Evolutionary conservation across 345 rosid species (phyloP), one percentile per base, ranked within the genome.

Genomic region (Dovyalis caffra): DNA sequence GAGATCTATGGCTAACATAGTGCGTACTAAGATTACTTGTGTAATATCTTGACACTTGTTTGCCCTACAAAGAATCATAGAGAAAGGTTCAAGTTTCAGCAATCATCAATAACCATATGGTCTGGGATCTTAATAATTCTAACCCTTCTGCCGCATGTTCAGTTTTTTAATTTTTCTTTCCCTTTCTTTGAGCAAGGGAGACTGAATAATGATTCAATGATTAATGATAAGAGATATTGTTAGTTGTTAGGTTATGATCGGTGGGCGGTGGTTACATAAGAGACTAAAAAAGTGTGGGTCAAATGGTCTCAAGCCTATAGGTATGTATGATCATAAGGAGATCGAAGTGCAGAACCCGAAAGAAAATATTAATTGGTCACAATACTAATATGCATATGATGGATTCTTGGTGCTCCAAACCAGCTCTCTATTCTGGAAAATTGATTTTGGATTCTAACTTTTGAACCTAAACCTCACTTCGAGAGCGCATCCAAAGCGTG

Each of bases 121-220:
- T 56, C 64, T 34, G 40, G n/a, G 73, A 12, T 53, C 8, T 20
- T 69, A 35, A 40, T 74, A 29, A 75, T 74, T 74, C 40, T 32
- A 69, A 61, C n/a, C 34, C 51, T 58, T 14, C 25, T 23, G 43
- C 64, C 65, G 16, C 18, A 49, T 34, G 38, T 15, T 58, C 78
- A 23, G 23, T 64, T 62, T 23, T 8, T n/a, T n/a, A n/a, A n/a
- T n/a, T n/a, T 61, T 64, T 31, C 2, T 8, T 37, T 4, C 35
- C 33, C n/a, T 23, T 37, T 56, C 11, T 21, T 51, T 1, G 25
- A 51, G 57, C 58, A 2, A 53, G 58, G 58, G 58, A 8, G 26
- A n/a, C 58, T 53, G 26, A 8, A 69, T 73, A 34, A 71, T 62
- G 70, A 70, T 73, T 69, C 82, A 78, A 82, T 82, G 77, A 84